These are phyloP conservation scores for Citrus mangshanensis DNA, from an alignment of 345 rosid species.

Conservation along the genomic window DNA sequence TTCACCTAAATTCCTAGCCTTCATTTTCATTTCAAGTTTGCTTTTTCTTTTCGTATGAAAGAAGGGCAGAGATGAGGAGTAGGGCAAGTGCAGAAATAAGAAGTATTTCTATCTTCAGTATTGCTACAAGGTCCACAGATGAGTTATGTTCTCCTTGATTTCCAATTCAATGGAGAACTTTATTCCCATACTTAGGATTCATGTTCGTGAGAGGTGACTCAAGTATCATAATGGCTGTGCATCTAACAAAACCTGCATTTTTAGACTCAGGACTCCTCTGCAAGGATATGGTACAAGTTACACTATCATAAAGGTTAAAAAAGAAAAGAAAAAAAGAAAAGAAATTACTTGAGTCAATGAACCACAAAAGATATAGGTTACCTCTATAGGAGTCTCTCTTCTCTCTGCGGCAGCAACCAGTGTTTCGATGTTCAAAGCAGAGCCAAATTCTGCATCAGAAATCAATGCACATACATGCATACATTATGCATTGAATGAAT, in stretches of 20 bases:
- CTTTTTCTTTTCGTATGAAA: background rate
- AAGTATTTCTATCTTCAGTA: background rate
- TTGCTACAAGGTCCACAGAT: background rate
- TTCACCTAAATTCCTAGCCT: background rate
- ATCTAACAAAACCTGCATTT: background rate
- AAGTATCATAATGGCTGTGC: background rate
- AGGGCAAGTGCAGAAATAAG: background rate
- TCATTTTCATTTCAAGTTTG: background rate
- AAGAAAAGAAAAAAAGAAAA: background rate
- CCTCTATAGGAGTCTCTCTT: constrained; percentile 88
- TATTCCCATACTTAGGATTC: background rate
- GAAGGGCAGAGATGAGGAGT: background rate
- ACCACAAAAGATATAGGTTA: constrained; percentile 16
- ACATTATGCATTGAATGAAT: constrained; percentile 1
- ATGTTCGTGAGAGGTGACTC: background rate
- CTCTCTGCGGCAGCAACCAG: constrained; percentile 97
- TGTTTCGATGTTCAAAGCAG: constrained; percentile 95
- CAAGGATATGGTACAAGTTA: background rate
- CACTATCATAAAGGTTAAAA: background rate
- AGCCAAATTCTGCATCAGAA: constrained; percentile 74
- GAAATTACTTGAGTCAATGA: background rate
- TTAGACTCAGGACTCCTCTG: background rate
- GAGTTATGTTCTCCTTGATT: background rate
- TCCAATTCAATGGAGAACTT: background rate
- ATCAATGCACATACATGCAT: background rate